Evolutionary conservation across 805 yeast genomes (phyloP).

Genomic region (Jamesozyma lodderae): DNA sequence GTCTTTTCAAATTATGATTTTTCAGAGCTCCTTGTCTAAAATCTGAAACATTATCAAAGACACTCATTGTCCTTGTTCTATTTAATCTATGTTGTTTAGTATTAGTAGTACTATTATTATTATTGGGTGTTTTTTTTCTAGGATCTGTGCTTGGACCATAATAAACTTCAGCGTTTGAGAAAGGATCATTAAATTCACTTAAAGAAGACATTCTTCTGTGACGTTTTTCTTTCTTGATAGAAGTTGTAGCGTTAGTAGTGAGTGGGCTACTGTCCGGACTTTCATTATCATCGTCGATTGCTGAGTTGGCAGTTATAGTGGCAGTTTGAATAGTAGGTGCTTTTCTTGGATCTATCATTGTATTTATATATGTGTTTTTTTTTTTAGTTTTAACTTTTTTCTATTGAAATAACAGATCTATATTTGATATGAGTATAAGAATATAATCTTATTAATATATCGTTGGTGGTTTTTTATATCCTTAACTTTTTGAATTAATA

Average conservation of each 20-base stretch:
- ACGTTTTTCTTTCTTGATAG: conserved; percentile 28
- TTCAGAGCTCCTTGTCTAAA: conserved; percentile 13
- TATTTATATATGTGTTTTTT: no score
- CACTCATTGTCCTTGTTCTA: conserved; percentile 51
- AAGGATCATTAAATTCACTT: conserved; percentile 51
- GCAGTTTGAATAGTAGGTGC: no score
- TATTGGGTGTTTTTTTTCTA: conserved; percentile 35
- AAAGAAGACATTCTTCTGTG: conserved; percentile 33
- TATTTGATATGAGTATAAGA: no score
- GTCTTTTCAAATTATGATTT: conserved; percentile 32
- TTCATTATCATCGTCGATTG: conserved; percentile 1
- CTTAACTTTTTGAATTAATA: no score
- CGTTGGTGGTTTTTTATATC: no score
- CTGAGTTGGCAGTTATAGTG: background rate
- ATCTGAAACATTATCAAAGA: conserved; percentile 28
- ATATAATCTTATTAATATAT: no score
- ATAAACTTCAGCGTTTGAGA: conserved; percentile 57
- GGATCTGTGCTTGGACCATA: conserved; percentile 60
- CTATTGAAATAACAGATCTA: no score
- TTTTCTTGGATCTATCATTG: no score
- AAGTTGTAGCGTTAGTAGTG: conserved; percentile 64
- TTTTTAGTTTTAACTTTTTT: no score
- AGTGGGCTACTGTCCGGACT: background rate
- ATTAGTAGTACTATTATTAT: background rate
- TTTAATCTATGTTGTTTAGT: conserved; percentile 28